These are phyloP conservation scores for Lotmaria passim DNA, from an alignment of 208 protist species.

Conservation along the genomic window DNA sequence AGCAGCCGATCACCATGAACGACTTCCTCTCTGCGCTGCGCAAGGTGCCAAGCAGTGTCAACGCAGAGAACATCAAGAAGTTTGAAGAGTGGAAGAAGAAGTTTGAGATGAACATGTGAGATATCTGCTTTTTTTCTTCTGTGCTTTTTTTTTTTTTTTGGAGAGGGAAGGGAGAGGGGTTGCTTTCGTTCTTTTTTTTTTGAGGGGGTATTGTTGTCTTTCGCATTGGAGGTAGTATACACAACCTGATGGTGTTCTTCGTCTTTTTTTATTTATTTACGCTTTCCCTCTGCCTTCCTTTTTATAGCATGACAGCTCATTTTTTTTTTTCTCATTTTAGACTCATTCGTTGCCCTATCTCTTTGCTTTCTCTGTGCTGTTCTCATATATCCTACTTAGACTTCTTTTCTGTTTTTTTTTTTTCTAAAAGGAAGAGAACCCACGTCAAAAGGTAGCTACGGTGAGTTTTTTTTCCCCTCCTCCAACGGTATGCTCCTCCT, in stretches of 20 bases:
- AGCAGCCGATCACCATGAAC: conserved; percentile 84
- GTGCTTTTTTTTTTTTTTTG: not conserved
- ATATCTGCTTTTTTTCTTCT: not conserved
- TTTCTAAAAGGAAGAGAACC: no score
- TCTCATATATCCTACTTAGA: no score
- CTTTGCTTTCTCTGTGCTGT: no score
- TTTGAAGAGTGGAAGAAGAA: conserved; percentile 92
- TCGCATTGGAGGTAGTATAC: no score
- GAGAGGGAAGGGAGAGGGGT: not conserved
- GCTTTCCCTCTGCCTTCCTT: not conserved
- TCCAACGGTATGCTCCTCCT: not conserved
- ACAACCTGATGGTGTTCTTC: conserved; percentile 9
- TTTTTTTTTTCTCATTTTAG: no score
- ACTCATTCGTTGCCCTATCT: no score
- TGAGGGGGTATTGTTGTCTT: no score
- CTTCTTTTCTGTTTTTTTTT: no score
- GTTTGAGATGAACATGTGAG: conserved; percentile 79
- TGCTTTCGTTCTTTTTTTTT: not conserved
- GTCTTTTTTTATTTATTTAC: conserved; percentile 25
- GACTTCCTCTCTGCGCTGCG: conserved; percentile 84
- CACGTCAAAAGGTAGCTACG: no score
- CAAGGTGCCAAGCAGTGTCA: conserved; percentile 90
- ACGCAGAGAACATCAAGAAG: conserved; percentile 80
- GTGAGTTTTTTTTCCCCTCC: no score
- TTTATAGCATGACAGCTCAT: not conserved